A percentile compares a stretch with the other conserved stretches of the same genome.
These are phyloP conservation scores for Amesomyces nigricolor DNA, from an alignment of 2,329 filamentous ascomycete species.

Conservation along the genomic window DNA sequence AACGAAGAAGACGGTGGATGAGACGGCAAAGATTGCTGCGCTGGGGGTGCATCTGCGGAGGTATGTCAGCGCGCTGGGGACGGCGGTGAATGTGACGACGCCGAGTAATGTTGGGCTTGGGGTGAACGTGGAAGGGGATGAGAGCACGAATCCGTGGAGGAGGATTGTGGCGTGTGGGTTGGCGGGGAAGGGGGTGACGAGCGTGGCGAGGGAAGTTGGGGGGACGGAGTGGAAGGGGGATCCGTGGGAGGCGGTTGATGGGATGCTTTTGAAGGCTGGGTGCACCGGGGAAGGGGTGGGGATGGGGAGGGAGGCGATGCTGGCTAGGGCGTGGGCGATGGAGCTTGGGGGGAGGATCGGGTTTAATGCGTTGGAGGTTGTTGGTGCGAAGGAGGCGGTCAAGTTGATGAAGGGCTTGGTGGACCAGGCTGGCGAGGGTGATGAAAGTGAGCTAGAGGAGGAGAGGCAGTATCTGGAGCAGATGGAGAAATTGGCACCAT, in stretches of 20 bases:
- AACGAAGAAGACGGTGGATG: neutral
- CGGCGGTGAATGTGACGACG: conserved; percentile 71
- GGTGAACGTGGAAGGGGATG: conserved; percentile 32
- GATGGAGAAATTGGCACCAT: neutral
- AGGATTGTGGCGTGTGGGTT: conserved; percentile 89
- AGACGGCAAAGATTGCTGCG: conserved; percentile 72
- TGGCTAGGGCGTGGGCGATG: conserved; percentile 23
- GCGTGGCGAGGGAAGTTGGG: conserved; percentile 51
- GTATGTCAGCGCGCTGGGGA: conserved; percentile 76
- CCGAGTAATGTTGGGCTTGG: conserved; percentile 34
- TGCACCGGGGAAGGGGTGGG: neutral
- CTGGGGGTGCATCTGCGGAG: conserved; percentile 86
- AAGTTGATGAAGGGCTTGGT: conserved; percentile 16
- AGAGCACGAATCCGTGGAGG: conserved; percentile 45
- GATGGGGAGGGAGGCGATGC: neutral
- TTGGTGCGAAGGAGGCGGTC: conserved; percentile 15
- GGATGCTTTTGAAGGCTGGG: conserved; percentile 31
- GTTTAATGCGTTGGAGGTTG: conserved; percentile 20
- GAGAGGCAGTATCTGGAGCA: conserved; percentile 9
- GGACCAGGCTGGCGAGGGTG: conserved; percentile 2
- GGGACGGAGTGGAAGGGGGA: conserved; percentile 13
- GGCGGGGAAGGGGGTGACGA: conserved; percentile 73
- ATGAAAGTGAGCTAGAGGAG: neutral
- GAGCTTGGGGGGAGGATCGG: conserved; percentile 23
- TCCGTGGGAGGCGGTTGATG: conserved; percentile 44